These are phyloP conservation scores for Dictyostelium purpureum DNA, from an alignment of 78 protist genomes.

Conservation along the genomic window DNA sequence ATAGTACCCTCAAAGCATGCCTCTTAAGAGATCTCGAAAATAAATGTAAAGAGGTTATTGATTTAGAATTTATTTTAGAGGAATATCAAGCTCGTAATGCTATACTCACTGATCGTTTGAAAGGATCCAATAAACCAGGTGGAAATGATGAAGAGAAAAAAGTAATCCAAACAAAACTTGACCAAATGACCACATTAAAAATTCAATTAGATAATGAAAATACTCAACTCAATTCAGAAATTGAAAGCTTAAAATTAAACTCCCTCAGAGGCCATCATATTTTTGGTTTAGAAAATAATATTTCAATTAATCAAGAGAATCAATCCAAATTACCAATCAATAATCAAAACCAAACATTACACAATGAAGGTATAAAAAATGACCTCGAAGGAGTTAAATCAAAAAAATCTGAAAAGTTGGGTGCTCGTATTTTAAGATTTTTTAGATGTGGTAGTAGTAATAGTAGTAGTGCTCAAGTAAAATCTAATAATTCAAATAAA, in stretches of 20 bases:
- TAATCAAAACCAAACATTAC: neutral
- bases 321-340: constrained; percentile 20
- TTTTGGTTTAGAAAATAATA: constrained; percentile 13
- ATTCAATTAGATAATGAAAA: constrained; percentile 59
- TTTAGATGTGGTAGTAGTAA: constrained; percentile 57
- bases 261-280: constrained; percentile 30
- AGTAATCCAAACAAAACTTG: constrained; percentile 34
- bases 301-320: constrained; percentile 24
- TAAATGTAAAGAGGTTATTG: constrained; percentile 76
- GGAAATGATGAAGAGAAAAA: constrained; percentile 10
- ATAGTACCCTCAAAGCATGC: constrained; percentile 30
- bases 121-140: constrained; percentile 14
- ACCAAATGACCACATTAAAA: constrained; percentile 55
- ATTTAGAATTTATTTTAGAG: constrained; percentile 60
- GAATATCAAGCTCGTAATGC: constrained; percentile 58
- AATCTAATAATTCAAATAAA: neutral
- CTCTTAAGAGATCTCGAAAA: constrained; percentile 73
- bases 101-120: constrained; percentile 41
- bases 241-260: constrained; percentile 16
- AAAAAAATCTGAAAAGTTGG: too few relatives aligned
- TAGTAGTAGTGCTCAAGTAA: neutral
- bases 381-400: neutral
- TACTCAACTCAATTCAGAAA: constrained; percentile 17
- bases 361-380: constrained; percentile 5
- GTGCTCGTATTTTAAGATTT: constrained; percentile 55